These are phyloP conservation scores for Gossypium bickii DNA, from an alignment of 345 rosid species.

Conservation along the genomic window DNA sequence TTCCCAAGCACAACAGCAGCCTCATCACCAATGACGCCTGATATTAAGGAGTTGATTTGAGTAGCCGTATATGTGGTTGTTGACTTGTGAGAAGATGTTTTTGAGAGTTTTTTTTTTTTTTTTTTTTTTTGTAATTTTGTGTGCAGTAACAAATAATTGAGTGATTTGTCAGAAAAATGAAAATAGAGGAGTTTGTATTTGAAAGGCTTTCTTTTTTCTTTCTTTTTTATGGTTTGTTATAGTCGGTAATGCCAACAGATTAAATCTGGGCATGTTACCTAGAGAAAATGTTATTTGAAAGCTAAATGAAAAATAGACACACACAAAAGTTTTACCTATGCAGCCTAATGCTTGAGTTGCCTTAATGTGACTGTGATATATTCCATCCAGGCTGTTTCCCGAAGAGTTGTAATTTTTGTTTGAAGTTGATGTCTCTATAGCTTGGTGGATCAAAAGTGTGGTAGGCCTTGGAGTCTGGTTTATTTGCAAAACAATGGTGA, in stretches of 20 bases:
- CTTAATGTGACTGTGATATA: background rate
- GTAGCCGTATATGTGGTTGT: conserved; percentile 24
- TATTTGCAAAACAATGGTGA: too few relatives aligned
- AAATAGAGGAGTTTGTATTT: conserved; percentile 27
- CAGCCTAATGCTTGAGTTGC: background rate
- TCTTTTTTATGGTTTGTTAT: conserved; percentile 9
- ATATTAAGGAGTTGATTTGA: conserved; percentile 32
- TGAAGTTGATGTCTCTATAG: background rate
- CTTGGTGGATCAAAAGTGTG: background rate
- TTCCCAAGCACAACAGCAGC: conserved; percentile 26
- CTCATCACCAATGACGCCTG: conserved; percentile 30
- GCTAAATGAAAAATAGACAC: background rate
- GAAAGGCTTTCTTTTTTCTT: background rate
- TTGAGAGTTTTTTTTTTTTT: conserved; percentile 43
- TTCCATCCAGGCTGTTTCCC: background rate
- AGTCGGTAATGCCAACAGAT: conserved; percentile 13
- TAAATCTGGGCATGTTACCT: conserved; percentile 10
- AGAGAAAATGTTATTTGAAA: background rate
- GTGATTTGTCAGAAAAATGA: conserved; percentile 36
- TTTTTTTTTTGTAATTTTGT: conserved; percentile 61
- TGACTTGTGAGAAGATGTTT: conserved; percentile 28
- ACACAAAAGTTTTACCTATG: background rate
- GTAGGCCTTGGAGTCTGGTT: too few relatives aligned
- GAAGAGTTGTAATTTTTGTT: background rate
- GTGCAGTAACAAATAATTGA: conserved; percentile 72